Evolutionary conservation across 163 green algal species (phyloP).

Genomic region (Scenedesmus sp.): DNA sequence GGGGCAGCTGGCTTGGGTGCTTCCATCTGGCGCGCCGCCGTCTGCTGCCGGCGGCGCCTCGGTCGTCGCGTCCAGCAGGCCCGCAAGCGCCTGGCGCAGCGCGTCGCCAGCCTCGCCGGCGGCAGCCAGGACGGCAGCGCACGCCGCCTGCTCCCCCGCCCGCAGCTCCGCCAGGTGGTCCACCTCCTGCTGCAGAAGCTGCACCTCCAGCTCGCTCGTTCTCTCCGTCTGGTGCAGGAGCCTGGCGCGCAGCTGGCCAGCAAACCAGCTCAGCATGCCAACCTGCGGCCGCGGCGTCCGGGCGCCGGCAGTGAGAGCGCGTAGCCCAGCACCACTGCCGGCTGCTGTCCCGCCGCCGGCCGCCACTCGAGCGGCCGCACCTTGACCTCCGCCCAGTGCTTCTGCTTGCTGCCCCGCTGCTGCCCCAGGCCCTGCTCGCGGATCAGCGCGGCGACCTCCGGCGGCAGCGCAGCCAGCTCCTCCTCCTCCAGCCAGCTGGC

Average conservation of each 20-base stretch:
- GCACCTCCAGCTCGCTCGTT: slow-evolving; percentile 20
- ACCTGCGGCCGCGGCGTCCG: no score
- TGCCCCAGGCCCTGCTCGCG: slow-evolving; percentile 3
- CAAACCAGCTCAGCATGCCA: slow-evolving; percentile 18
- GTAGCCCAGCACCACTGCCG: no score
- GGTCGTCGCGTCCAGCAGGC: not conserved
- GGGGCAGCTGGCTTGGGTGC: not conserved
- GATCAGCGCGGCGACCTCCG: slow-evolving; percentile 27
- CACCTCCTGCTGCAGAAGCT: slow-evolving; percentile 43
- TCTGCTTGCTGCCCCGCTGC: slow-evolving; percentile 24
- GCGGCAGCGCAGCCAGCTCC: slow-evolving; percentile 7
- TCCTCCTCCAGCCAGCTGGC: no score
- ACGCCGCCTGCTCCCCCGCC: not conserved
- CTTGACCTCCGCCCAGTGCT: slow-evolving; percentile 33
- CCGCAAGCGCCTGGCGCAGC: slow-evolving; percentile 4
- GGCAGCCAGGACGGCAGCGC: not conserved
- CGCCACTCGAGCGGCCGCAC: not conserved
- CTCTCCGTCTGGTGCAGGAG: slow-evolving; percentile 25
- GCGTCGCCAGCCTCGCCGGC: slow-evolving; percentile 3
- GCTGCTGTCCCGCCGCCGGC: no score
- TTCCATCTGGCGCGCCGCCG: not conserved
- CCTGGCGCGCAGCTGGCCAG: not conserved
- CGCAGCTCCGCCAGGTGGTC: slow-evolving; percentile 27
- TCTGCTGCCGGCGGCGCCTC: slow-evolving; percentile 4
- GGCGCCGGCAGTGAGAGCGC: no score